Conservation (phyloP, 148 eudicot genomes). For the Diospyros lotus region DNA sequence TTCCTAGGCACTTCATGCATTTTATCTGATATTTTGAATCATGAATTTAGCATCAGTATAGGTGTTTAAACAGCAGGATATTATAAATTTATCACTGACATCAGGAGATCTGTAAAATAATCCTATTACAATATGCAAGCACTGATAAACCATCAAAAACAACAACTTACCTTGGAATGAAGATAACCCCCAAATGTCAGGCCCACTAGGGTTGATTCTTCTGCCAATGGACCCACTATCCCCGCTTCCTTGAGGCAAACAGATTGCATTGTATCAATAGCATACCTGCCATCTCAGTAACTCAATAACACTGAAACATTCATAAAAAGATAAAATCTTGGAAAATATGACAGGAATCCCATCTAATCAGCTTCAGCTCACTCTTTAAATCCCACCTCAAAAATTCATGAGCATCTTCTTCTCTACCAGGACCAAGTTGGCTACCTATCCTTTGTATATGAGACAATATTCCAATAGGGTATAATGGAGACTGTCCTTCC, state of each 20-base stretch:
- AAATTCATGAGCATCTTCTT: constrained; percentile 12
- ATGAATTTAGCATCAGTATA: no score
- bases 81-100: no score
- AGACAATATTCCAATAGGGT: constrained; percentile 1
- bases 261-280: constrained; percentile 72
- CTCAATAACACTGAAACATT: neutral
- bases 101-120: no score
- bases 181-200: constrained; percentile 90
- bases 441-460: constrained; percentile 3
- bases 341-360: neutral
- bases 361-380: neutral
- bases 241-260: constrained; percentile 54
- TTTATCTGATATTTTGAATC: constrained; percentile 37
- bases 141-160: neutral
- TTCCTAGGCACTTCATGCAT: constrained; percentile 64
- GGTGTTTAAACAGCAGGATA: no score
- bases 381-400: neutral
- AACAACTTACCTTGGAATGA: constrained; percentile 59
- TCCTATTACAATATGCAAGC: no score
- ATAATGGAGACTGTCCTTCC: constrained; percentile 1
- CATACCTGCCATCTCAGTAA: constrained; percentile 44
- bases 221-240: constrained; percentile 44
- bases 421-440: neutral
- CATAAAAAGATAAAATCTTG: neutral
- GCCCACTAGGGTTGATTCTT: constrained; percentile 72